Conservation (phyloP, 2,329 filamentous ascomycete genomes). For the Ceratocystis albifundus region DNA sequence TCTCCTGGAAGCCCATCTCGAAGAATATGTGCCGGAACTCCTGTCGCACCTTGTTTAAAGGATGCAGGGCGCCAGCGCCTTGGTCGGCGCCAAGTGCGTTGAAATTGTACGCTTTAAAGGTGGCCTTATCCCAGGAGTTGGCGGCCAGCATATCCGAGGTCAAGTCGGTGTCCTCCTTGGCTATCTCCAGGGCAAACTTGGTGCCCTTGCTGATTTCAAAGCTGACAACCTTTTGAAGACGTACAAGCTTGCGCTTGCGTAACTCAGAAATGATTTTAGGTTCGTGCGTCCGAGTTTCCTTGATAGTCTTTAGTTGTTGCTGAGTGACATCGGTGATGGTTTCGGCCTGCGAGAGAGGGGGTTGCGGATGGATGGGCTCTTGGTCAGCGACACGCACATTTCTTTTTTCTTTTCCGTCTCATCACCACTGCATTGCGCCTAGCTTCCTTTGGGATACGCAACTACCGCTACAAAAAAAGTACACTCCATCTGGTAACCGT, state of each 20-base stretch:
- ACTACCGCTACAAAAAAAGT: not conserved
- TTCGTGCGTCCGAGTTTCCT: constrained; percentile 59
- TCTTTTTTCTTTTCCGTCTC: not conserved
- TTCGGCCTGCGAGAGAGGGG: constrained; percentile 45
- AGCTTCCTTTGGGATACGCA: too few relatives aligned
- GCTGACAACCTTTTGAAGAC: constrained; percentile 68
- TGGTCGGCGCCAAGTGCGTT: constrained; percentile 57
- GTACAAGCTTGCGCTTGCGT: constrained; percentile 84
- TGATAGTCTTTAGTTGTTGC: constrained; percentile 62
- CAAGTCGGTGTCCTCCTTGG: constrained; percentile 88
- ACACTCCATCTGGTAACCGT: not conserved
- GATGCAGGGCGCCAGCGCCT: constrained; percentile 50
- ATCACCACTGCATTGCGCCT: too few relatives aligned
- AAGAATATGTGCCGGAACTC: constrained; percentile 99
- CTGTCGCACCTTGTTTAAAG: constrained; percentile 84
- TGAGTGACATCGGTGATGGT: constrained; percentile 70
- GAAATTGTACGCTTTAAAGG: constrained; percentile 70
- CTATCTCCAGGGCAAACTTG: constrained; percentile 79
- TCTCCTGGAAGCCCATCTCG: constrained; percentile 96
- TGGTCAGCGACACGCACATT: not conserved
- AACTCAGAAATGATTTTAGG: constrained; percentile 67
- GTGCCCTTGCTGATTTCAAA: constrained; percentile 76
- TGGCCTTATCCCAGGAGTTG: constrained; percentile 83
- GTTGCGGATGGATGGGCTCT: not conserved
- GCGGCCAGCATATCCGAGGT: constrained; percentile 83